phyloP scores from a whole-genome alignment of 2,329 filamentous ascomycete species.

The Fusarium sp. region DNA sequence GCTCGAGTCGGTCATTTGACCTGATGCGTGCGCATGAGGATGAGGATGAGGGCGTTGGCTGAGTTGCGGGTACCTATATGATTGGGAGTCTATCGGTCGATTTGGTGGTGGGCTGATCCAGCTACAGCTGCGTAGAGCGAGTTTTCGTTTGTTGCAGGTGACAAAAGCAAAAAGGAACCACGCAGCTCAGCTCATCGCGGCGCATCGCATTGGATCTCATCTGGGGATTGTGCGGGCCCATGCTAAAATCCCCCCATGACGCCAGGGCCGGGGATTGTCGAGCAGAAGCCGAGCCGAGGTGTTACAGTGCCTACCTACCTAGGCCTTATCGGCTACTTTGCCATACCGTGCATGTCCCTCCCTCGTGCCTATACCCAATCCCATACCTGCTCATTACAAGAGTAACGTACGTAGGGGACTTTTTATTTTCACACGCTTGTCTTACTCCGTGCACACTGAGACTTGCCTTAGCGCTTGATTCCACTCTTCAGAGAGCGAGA shows the following conservation, averaged over 20 bases:
- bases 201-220: conserved; percentile 15
- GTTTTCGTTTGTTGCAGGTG: conserved; percentile 4
- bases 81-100: not conserved
- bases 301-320: conserved; percentile 17
- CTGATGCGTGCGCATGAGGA: conserved; percentile 49
- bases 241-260: conserved; percentile 25
- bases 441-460: not conserved
- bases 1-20: conserved; percentile 64
- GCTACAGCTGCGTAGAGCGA: not conserved
- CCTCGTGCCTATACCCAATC: not conserved
- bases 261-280: conserved; percentile 23
- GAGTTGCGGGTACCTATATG: not conserved
- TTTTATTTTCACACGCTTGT: not conserved
- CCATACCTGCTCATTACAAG: not conserved
- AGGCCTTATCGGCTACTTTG: conserved; percentile 2
- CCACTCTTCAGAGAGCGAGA: not conserved
- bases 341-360: not conserved
- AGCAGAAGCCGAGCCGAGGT: conserved; percentile 42
- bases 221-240: conserved; percentile 34
- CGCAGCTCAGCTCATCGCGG: conserved; percentile 1
- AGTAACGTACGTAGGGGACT: not conserved
- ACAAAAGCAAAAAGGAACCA: conserved; percentile 22
- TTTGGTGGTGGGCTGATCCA: not conserved
- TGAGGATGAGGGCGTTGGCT: conserved; percentile 42
- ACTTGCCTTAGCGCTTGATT: not conserved